phyloP scores from a whole-genome alignment of 139 green algal species.

The Tetradesmus obliquus region DNA sequence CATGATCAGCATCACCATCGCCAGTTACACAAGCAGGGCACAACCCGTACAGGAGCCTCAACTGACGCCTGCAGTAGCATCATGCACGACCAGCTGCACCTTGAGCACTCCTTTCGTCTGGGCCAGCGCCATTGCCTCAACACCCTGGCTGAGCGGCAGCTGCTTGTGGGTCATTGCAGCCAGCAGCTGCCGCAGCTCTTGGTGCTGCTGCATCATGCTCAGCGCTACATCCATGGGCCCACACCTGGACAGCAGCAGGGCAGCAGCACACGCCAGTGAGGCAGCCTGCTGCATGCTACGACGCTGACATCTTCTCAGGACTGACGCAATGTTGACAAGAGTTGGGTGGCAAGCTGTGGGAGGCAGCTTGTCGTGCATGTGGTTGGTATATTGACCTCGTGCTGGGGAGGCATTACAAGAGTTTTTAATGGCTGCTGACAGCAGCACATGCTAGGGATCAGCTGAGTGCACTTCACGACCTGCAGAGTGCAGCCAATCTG shows the following conservation, averaged over 20 bases:
- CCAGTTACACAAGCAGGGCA: neutral
- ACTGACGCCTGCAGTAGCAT: neutral
- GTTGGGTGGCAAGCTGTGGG: neutral
- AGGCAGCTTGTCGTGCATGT: neutral
- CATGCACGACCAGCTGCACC: slow-evolving; percentile 60
- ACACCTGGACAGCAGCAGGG: slow-evolving; percentile 57
- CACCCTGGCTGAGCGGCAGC: slow-evolving; percentile 59
- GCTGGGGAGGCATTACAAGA: too few species aligned
- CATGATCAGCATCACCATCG: too few species aligned
- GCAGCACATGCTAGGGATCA: too few species aligned
- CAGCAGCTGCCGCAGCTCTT: slow-evolving; percentile 55
- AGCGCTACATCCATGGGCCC: slow-evolving; percentile 74
- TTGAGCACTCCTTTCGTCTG: slow-evolving; percentile 69
- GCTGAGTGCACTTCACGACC: too few species aligned
- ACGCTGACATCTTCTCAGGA: neutral
- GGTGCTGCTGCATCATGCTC: slow-evolving; percentile 52
- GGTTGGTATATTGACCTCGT: too few species aligned
- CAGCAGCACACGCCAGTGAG: neutral
- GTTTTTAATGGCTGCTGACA: too few species aligned
- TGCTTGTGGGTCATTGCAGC: slow-evolving; percentile 58
- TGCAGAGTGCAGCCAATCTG: too few species aligned
- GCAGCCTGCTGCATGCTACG: neutral
- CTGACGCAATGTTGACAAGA: neutral
- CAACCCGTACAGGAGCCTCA: neutral
- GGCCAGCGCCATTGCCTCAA: slow-evolving; percentile 62